Evolutionary conservation across 192 early-diverging fungal genomes (phyloP), one percentile per base, ranked within the genome.

Genomic region (Entomortierella chlamydospora): DNA sequence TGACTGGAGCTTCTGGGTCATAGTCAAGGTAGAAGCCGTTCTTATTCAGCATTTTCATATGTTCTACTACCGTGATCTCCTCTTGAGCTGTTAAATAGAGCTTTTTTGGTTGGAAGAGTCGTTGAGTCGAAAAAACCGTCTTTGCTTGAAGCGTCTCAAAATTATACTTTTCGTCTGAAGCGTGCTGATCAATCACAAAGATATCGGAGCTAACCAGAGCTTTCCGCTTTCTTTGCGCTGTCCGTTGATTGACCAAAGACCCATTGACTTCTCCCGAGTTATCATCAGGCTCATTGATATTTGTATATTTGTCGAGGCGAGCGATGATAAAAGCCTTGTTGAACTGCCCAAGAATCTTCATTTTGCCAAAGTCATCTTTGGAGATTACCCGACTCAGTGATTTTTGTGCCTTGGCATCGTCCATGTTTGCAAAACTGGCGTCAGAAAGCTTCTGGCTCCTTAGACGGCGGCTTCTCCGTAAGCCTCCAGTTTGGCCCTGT

Each of bases 101-200:
- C 5, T 58, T 60, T 34, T 82, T 77, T 0, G 96, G 97, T 7
- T 88, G 93, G 55, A 68, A 87, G 7, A 97, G 84, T 47, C 83
- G 81, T 63, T 95, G 93, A 2, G 89, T 86, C 25, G 87, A 64
- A 53, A 94, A 90, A 4, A 83, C 68, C 0, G 91, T 91, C 0
- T 76, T 86, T 49, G 83, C 81, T 73, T 93, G 93, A 7, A 94
- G 74, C 0, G 83, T 86, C 83, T 99, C 98, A 84, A 95, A 99
- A 70, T 97, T 98, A 83, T 87, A 96, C 81, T 99, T 99, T 83
- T 99, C 98, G 81, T 99, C 98, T 0, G 91, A 91, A 2, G 98
- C 98, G 81, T 99, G 98, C 69, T 99, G 98, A 82, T 99, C 98
- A 57, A 99, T 89, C 45, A 99, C 95, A 74, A 94, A 98, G 10